Evolutionary conservation across 139 green algal species (phyloP), one percentile per base, ranked within the genome.

Genomic region (Picochlorum sp.): DNA sequence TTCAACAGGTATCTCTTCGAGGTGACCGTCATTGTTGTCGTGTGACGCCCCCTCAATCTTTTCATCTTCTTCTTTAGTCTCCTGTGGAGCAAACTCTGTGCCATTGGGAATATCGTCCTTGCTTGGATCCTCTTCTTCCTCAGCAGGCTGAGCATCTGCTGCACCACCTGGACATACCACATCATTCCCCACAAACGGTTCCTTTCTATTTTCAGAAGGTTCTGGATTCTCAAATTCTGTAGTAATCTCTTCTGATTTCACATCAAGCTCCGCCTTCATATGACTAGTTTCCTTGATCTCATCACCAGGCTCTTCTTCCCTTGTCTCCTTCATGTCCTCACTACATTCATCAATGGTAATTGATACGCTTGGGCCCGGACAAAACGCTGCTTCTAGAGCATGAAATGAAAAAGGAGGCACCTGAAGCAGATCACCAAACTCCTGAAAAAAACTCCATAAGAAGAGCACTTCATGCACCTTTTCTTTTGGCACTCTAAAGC

Each of bases 371-470:
- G 83, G 81, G 1, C 78, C 82, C 2, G 85, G 82, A 63, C 67
- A 71, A 52, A 95, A 34, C 0, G 85, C 86, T 2, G 88, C 85
- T 51, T 95, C 86, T 21, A 95, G 66, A 4, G 75, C 65, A 26
- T 69, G 67, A 0, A 91, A 76, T 5, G 80, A 74, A 61, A 88
- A 83, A 4, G 83, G 80, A 4, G 88, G 81, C 16, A 93, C 45
- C 47, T 85, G 71, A 8, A 92, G 55, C 11, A 87, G n/a, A 16
- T 79, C 63, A 6, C 69, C 74, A 72, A 91, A 88, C 0, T 75
- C 65, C 62, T 80, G 68, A 1, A 57, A 66, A 57, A 90, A 70
- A 69, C 90, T 84, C 85, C 84, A 90, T 0, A 85, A 58, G 44
- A 77, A 73, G 18, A 94, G 69, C 47, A 90, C 49, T 9, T 89